Base-by-base conservation (phyloP, 2,329 filamentous ascomycete genomes). In the Coleophoma eucalyptorum region DNA sequence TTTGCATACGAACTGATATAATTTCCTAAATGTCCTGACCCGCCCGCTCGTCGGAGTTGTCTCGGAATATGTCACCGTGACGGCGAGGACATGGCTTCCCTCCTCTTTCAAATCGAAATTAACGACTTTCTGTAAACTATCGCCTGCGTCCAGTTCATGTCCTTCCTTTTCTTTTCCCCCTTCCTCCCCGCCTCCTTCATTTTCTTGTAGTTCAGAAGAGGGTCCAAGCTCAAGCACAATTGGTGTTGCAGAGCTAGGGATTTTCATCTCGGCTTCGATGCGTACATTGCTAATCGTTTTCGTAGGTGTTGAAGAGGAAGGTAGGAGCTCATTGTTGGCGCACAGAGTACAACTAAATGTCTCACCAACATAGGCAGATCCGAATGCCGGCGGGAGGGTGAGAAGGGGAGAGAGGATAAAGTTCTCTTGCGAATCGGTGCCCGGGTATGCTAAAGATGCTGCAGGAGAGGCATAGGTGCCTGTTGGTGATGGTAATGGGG, bases 1-100 rank as follows among this genome's bases (percentile, higher is more conserved):
- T 73, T 96, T 93, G 65, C 92, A 94, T 50, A 95, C 86, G 65
- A 99, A 99, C 68, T 97, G 94, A 69, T 97, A 99, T 53, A 99
- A 73, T 72, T 97, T 97, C 58, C 93, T 78, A 66, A 97, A 97
- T 10, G 90, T 96, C 53, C 94, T 78, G 35, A 89, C 86, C 46
- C 90, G 80, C 3, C 83, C 83, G 56, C 78, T 81, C 16, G 80
- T 83, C 60, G 87, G 75, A n/a, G 79, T 80, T 0, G 89, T 91
- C 70, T 97, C 93, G 49, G 91, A 95, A 71, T 97, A 97, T 58
- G 87, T 93, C 53, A 97, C 89, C 49, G 90, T 97, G 53, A 97
- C 92, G 6, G 90, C 90, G 7, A 99, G 78, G 12, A 97, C 90
- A 69, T 99, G 92, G 60, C 89, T 92, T 0, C 94, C 94, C 66